Base-by-base conservation (phyloP, 352 stramenopile species). In the Phytophthora macrochlamydospora region DNA sequence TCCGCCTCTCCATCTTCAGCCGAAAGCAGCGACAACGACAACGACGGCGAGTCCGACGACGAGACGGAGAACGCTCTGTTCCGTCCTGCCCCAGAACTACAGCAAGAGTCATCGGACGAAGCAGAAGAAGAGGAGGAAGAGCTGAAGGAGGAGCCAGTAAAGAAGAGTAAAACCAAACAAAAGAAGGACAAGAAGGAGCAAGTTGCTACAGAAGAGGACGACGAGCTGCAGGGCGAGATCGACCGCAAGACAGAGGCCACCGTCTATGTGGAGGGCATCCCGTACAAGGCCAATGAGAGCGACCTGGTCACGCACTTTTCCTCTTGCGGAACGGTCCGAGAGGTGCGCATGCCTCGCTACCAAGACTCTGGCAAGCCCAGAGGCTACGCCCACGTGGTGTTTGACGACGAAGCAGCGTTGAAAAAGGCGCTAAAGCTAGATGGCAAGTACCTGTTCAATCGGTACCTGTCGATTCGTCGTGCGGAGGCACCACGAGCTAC, bases 201-300 rank as follows among this genome's bases (percentile, higher is more conserved):
- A 24, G 30, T 62, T 30, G 56, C 18, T 46, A 30, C 53, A 54
- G 31, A 73, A n/a, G 55, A 76, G 43, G 61, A 64, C 31, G 62
- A 75, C n/a, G 60, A 67, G 14, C 53, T 93, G 7, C 71, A 91
- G 51, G 64, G 87, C 31, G 84, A 92, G 66, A 84, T 91, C 31
- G 69, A 67, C 4, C 78, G 81, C 53, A 95, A 95, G 69, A 94
- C 85, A 24, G 81, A 90, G 46, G 86, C 85, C 2, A 95, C 87
- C 0, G 85, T 98, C 35, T 99, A 98, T 73, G 88, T 99, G 40
- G 94, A 99, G 77, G 96, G 97, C 29, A 96, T 99, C 44, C 92
- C 96, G 40, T 99, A 98, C 81, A 85, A 90, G 51, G 86, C 84
- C 4, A 91, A 82, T 46, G 92, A 97, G 64, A 85, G 96, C 12